A percentile compares a stretch with the other conserved stretches of the same genome.
phyloP scores from a whole-genome alignment of 495 filamentous ascomycete species.

The Monascus purpureus region DNA sequence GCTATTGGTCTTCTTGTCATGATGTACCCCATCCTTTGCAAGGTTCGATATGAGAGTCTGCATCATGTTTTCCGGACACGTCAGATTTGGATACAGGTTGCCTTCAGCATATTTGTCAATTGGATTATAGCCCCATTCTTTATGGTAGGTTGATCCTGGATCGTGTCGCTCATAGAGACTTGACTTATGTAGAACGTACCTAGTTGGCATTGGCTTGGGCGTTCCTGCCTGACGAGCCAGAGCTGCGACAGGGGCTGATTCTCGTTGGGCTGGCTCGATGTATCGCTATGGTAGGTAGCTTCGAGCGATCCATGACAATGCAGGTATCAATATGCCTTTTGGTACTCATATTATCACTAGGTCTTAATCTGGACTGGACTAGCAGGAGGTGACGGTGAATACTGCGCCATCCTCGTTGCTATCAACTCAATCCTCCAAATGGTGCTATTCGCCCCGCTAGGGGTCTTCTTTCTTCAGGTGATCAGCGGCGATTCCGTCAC shows the following conservation, averaged over 20 bases:
- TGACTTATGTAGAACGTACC: neutral
- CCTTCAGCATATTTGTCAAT: constrained; percentile 66
- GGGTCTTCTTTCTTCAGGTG: constrained; percentile 62
- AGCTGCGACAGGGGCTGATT: constrained; percentile 57
- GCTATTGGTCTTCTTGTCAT: constrained; percentile 75
- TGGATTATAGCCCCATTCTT: constrained; percentile 85
- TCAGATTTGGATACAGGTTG: constrained; percentile 65
- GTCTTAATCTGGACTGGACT: constrained; percentile 68
- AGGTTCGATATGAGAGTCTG: constrained; percentile 72
- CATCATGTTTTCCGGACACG: constrained; percentile 50
- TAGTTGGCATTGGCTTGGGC: constrained; percentile 70
- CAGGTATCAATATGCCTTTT: neutral
- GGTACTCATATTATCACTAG: constrained; percentile 12
- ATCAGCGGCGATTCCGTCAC: constrained; percentile 37
- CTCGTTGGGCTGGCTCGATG: constrained; percentile 68
- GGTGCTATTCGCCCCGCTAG: constrained; percentile 68
- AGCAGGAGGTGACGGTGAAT: constrained; percentile 66
- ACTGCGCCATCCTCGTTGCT: constrained; percentile 84
- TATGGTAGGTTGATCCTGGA: constrained; percentile 84
- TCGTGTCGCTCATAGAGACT: constrained; percentile 4
- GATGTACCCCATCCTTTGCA: constrained; percentile 95
- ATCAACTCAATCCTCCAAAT: constrained; percentile 82
- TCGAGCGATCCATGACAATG: neutral
- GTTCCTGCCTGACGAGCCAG: constrained; percentile 59
- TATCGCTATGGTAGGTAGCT: constrained; percentile 63